These are phyloP conservation scores for Suillus alpinus DNA, from an alignment of 768 basidiomycete genomes.

Conservation along the genomic window DNA sequence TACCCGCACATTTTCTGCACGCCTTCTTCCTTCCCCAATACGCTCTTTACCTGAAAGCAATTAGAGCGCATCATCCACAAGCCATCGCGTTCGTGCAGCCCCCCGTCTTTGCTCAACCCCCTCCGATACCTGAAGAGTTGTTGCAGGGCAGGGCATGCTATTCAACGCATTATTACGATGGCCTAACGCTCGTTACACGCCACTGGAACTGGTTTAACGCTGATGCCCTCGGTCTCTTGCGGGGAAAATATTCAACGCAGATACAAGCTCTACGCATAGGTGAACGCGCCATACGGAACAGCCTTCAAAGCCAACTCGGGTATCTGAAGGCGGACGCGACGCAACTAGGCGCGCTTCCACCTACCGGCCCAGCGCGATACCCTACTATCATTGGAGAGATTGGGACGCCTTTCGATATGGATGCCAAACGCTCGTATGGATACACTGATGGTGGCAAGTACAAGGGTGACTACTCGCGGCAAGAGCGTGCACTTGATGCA, in stretches of 20 bases:
- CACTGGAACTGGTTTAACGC: slow-evolving; percentile 97
- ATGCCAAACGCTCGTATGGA: slow-evolving; percentile 81
- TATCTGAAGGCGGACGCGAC: slow-evolving; percentile 72
- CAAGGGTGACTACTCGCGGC: slow-evolving; percentile 71
- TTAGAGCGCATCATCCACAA: slow-evolving; percentile 70
- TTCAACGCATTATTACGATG: slow-evolving; percentile 92
- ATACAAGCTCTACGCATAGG: slow-evolving; percentile 79
- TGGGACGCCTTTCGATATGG: slow-evolving; percentile 94
- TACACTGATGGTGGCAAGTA: slow-evolving; percentile 64
- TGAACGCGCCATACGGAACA: slow-evolving; percentile 76
- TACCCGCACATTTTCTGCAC: slow-evolving; percentile 61
- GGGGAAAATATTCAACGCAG: slow-evolving; percentile 72
- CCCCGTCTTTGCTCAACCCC: slow-evolving; percentile 84
- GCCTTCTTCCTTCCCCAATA: slow-evolving; percentile 84
- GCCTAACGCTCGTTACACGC: slow-evolving; percentile 86
- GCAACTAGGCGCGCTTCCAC: slow-evolving; percentile 46
- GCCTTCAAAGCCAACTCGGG: slow-evolving; percentile 78
- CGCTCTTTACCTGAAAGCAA: slow-evolving; percentile 49
- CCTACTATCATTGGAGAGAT: slow-evolving; percentile 96
- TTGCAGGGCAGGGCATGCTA: slow-evolving; percentile 68
- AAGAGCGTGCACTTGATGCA: slow-evolving; percentile 86
- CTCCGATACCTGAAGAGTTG: slow-evolving; percentile 52
- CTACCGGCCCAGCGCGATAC: slow-evolving; percentile 35
- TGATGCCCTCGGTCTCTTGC: slow-evolving; percentile 87
- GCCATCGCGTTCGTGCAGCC: slow-evolving; percentile 91